phyloP scores from a whole-genome alignment of 2,329 filamentous ascomycete species.

The Trichophyton equinum region DNA sequence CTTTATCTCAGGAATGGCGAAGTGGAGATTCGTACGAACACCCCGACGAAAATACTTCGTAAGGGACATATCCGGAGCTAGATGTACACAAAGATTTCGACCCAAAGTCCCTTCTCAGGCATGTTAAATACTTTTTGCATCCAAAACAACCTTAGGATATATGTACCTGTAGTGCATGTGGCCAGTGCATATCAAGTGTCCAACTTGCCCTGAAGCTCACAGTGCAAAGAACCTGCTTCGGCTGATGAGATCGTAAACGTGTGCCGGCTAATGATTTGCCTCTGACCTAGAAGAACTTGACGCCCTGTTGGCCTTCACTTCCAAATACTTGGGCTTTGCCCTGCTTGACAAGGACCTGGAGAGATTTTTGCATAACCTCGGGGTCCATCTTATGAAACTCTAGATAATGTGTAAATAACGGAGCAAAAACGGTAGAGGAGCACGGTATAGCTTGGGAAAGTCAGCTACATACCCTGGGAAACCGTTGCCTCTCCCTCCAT shows the following conservation, averaged over 20 bases:
- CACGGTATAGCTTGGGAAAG: too few relatives aligned
- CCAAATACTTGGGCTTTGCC: constrained; percentile 93
- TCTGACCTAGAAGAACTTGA: constrained; percentile 72
- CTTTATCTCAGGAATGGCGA: constrained; percentile 73
- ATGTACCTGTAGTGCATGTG: too few relatives aligned
- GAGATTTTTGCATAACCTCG: constrained; percentile 64
- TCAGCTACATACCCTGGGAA: constrained; percentile 45
- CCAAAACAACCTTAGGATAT: too few relatives aligned
- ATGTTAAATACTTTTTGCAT: not conserved
- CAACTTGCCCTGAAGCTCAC: not conserved
- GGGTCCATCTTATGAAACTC: constrained; percentile 83
- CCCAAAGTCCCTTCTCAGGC: not conserved
- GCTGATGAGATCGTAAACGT: not conserved
- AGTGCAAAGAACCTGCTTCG: too few relatives aligned
- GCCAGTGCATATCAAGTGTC: too few relatives aligned
- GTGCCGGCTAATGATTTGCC: not conserved
- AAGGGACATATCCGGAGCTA: not conserved
- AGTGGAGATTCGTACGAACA: constrained; percentile 50
- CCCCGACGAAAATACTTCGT: constrained; percentile 20
- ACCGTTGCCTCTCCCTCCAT: constrained; percentile 69
- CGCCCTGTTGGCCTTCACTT: constrained; percentile 71
- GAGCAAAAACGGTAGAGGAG: too few relatives aligned
- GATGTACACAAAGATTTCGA: too few relatives aligned
- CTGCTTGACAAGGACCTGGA: constrained; percentile 72
- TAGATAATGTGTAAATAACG: constrained; percentile 20